Percentiles rank a stretch among this genome's conserved stretches.
Conservation (phyloP, 2,329 filamentous ascomycete species). For the Gnomoniopsis smithogilvyi region DNA sequence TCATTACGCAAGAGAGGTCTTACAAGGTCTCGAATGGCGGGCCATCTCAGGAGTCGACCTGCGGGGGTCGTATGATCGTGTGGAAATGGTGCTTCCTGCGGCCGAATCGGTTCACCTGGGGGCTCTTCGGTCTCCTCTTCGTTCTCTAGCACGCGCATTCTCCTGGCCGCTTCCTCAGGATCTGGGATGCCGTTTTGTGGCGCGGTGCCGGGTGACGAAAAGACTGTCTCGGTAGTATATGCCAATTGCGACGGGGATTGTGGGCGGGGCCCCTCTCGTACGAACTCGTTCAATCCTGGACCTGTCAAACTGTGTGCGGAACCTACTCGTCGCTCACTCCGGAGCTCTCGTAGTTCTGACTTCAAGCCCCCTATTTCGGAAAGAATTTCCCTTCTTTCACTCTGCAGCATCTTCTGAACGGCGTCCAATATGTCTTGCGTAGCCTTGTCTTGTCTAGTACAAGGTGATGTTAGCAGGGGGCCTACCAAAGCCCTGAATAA, state of each 20-base stretch:
- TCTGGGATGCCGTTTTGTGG: slow-evolving; percentile 10
- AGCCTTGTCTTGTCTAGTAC: slow-evolving; percentile 54
- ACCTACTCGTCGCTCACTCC: not conserved
- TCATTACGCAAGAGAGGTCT: slow-evolving; percentile 43
- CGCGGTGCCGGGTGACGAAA: slow-evolving; percentile 9
- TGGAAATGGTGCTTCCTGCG: slow-evolving; percentile 68
- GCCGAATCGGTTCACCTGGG: slow-evolving; percentile 38
- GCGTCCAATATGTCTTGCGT: slow-evolving; percentile 58
- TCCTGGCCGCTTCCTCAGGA: slow-evolving; percentile 22
- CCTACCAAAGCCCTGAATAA: not conserved
- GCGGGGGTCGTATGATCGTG: slow-evolving; percentile 89
- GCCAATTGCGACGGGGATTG: slow-evolving; percentile 3
- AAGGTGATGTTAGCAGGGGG: not conserved
- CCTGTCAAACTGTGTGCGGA: slow-evolving; percentile 9
- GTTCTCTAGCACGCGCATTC: slow-evolving; percentile 29
- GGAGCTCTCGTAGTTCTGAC: slow-evolving; percentile 19
- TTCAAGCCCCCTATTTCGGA: slow-evolving; percentile 32
- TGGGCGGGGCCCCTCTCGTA: slow-evolving; percentile 1
- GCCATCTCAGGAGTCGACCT: slow-evolving; percentile 74
- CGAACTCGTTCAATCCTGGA: not conserved
- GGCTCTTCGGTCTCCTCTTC: slow-evolving; percentile 27
- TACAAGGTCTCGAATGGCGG: slow-evolving; percentile 64
- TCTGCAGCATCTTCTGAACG: slow-evolving; percentile 38
- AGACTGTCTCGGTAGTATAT: slow-evolving; percentile 3
- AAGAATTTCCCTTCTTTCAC: slow-evolving; percentile 21